These are phyloP conservation scores for Lotus japonicus DNA, from an alignment of 306 rosid genomes.

Conservation along the genomic window DNA sequence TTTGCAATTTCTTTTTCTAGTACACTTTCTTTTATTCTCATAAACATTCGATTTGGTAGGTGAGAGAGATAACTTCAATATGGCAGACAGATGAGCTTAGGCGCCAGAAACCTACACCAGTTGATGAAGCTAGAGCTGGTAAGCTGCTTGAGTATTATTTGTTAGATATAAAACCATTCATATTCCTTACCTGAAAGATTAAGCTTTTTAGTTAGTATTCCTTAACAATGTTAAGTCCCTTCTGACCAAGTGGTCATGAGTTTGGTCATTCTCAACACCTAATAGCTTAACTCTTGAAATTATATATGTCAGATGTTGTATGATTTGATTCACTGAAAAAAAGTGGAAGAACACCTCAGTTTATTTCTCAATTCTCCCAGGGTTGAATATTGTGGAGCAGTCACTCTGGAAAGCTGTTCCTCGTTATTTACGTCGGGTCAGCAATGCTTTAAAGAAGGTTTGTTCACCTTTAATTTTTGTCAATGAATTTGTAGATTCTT, in stretches of 20 bases:
- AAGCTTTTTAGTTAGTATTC: neutral
- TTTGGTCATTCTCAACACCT: neutral
- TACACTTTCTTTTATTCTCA: slow-evolving; percentile 10
- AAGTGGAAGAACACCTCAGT: neutral
- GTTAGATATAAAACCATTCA: neutral
- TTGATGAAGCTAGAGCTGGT: slow-evolving; percentile 95
- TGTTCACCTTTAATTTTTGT: slow-evolving; percentile 3
- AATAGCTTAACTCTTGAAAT: neutral
- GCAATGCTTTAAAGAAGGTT: slow-evolving; percentile 88
- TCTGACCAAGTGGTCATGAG: neutral
- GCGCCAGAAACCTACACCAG: slow-evolving; percentile 84
- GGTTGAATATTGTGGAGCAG: slow-evolving; percentile 92
- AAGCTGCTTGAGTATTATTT: slow-evolving; percentile 17
- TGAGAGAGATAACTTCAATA: slow-evolving; percentile 88
- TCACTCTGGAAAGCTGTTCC: slow-evolving; percentile 96
- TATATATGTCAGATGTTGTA: slow-evolving; percentile 3
- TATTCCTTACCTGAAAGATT: neutral
- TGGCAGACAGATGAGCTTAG: slow-evolving; percentile 99
- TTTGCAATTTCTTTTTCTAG: neutral
- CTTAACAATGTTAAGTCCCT: neutral
- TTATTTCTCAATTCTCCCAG: slow-evolving; percentile 34
- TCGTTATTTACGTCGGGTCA: slow-evolving; percentile 85
- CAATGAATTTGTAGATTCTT: slow-evolving; percentile 21
- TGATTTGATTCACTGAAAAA: slow-evolving; percentile 7
- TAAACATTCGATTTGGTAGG: slow-evolving; percentile 42